Evolutionary conservation across 2,329 filamentous ascomycete genomes (phyloP).

Genomic region (Dothidotthia symphoricarpi): DNA sequence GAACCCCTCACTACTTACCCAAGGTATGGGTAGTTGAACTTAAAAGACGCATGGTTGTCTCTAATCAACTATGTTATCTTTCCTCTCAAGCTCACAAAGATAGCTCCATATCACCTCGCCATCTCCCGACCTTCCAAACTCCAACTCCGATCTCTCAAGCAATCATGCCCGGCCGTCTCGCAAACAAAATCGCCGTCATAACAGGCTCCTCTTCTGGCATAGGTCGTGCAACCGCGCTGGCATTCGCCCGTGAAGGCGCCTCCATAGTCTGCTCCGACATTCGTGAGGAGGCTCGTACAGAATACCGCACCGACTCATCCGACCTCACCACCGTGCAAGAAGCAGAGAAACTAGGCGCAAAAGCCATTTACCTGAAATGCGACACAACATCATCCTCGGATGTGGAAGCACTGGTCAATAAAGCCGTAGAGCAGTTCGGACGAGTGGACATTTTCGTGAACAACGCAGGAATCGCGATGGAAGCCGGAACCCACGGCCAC

Average conservation of each 20-base stretch:
- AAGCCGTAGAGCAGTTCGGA: constrained; percentile 47
- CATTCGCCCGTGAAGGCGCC: constrained; percentile 35
- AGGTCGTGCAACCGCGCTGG: constrained; percentile 35
- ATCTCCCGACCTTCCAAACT: too few species aligned
- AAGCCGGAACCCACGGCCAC: constrained; percentile 26
- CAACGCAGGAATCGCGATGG: constrained; percentile 50
- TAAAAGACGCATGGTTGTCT: too few species aligned
- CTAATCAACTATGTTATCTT: too few species aligned
- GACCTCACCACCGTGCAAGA: constrained; percentile 34
- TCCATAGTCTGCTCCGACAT: constrained; percentile 35
- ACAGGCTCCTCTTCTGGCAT: constrained; percentile 38
- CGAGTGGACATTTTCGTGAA: constrained; percentile 51
- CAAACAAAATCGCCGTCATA: constrained; percentile 33
- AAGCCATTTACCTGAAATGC: constrained; percentile 39
- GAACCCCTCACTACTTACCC: background rate
- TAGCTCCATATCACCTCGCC: too few species aligned
- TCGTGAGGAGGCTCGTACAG: constrained; percentile 15
- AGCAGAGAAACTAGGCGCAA: constrained; percentile 26
- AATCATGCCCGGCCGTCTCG: constrained; percentile 16
- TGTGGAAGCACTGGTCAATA: constrained; percentile 45
- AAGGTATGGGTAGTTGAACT: too few species aligned
- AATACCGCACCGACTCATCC: constrained; percentile 15
- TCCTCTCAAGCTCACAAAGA: too few species aligned
- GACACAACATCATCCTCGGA: constrained; percentile 47
- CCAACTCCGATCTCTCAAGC: too few species aligned